These are phyloP conservation scores for Arthrocladium fulminans DNA, from an alignment of 2,329 filamentous ascomycete species.

Conservation along the genomic window DNA sequence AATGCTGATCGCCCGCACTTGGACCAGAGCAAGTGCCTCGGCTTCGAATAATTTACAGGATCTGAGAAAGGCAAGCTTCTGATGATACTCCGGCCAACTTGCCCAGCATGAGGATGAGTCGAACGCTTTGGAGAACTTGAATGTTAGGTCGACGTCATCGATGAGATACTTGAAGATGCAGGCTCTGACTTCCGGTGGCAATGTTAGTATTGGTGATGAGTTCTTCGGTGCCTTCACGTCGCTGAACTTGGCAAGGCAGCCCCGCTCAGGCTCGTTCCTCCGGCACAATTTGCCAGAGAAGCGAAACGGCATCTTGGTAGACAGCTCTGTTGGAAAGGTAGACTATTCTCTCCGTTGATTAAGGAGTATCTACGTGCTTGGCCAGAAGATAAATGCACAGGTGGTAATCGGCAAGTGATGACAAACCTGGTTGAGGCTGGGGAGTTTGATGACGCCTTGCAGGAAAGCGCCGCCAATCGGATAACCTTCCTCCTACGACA, in stretches of 20 bases:
- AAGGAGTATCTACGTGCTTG: neutral
- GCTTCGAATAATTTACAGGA: constrained; percentile 5
- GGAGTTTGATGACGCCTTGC: neutral
- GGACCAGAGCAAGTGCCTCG: constrained; percentile 3
- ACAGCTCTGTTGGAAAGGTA: neutral
- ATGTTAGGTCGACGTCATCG: constrained; percentile 4
- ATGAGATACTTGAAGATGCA: constrained; percentile 7
- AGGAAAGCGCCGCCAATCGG: neutral
- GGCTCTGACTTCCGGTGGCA: constrained; percentile 5
- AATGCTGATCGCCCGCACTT: neutral
- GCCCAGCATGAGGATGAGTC: constrained; percentile 2
- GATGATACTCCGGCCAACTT: constrained; percentile 4
- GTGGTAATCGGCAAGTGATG: neutral
- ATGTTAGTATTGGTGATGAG: constrained; percentile 1
- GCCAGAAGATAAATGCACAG: neutral
- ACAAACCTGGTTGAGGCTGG: neutral
- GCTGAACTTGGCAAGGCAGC: neutral
- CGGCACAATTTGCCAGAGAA: neutral
- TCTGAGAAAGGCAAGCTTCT: constrained; percentile 7
- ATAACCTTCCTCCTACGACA: neutral
- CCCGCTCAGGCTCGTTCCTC: constrained; percentile 3
- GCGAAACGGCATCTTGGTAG: neutral
- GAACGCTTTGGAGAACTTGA: constrained; percentile 5
- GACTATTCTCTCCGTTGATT: neutral
- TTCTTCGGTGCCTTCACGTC: neutral